phyloP scores from a whole-genome alignment of 306 rosid genomes.

The Trichosanthes cucumerina region DNA sequence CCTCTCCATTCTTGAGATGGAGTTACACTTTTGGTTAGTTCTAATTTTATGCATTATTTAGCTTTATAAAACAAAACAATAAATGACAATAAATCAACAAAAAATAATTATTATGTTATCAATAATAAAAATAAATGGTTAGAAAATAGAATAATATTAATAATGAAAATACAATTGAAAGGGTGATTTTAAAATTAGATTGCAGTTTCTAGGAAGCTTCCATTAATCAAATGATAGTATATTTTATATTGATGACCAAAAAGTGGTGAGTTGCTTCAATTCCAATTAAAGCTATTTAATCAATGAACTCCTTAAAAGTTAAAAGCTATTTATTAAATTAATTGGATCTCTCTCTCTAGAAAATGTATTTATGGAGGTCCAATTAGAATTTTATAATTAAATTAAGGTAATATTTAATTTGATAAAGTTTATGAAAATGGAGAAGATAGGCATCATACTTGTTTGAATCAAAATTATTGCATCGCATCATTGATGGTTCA shows the following conservation, averaged over 20 bases:
- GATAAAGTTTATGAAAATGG: not conserved
- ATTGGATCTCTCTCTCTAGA: not conserved
- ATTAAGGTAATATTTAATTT: not conserved
- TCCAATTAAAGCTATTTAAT: conserved; percentile 1
- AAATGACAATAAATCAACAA: not conserved
- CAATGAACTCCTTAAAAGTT: not conserved
- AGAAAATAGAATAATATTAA: not conserved
- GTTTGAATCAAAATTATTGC: not conserved
- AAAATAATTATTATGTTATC: not conserved
- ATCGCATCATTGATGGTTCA: not conserved
- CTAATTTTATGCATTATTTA: too few species aligned
- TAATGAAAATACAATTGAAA: not conserved
- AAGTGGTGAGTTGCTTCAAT: conserved; percentile 1
- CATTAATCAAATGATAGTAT: not conserved
- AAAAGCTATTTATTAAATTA: not conserved
- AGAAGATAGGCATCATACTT: not conserved
- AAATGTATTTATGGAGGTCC: not conserved
- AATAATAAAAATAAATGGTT: not conserved
- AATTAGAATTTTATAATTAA: not conserved
- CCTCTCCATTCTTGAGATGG: too few species aligned
- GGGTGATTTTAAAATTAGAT: not conserved
- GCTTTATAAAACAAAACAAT: too few species aligned
- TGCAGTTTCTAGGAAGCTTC: conserved; percentile 1
- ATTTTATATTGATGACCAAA: not conserved
- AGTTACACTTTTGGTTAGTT: too few species aligned